Conservation (phyloP, 768 basidiomycete genomes). For the Strobilomyces dryophilus region DNA sequence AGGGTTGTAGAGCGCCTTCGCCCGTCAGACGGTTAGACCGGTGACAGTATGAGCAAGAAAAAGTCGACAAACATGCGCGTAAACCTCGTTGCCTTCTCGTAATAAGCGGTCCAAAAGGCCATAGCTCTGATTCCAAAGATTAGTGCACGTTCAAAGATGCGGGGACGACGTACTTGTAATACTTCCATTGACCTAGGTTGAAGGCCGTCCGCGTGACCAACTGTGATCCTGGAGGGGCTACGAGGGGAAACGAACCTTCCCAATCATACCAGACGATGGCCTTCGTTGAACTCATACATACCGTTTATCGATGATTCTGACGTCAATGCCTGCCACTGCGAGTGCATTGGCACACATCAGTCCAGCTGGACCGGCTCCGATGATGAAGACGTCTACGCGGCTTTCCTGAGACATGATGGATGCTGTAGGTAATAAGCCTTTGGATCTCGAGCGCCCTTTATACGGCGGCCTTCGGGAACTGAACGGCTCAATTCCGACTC, state of each 20-base stretch:
- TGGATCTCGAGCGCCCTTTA: too few species aligned
- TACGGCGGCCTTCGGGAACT: too few species aligned
- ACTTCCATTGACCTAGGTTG: slow-evolving; percentile 55
- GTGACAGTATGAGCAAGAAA: background rate
- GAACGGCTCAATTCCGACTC: too few species aligned
- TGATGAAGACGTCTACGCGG: slow-evolving; percentile 42
- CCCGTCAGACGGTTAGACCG: too few species aligned
- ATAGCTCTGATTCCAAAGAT: slow-evolving; percentile 53
- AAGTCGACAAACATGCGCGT: slow-evolving; percentile 52
- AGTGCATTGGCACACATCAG: slow-evolving; percentile 65
- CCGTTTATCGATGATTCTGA: slow-evolving; percentile 48
- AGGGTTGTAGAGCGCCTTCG: background rate
- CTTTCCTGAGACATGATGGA: slow-evolving; percentile 23
- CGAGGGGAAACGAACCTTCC: background rate
- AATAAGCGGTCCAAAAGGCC: slow-evolving; percentile 31
- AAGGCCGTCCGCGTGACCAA: slow-evolving; percentile 55
- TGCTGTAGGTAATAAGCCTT: background rate
- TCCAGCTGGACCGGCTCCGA: slow-evolving; percentile 51
- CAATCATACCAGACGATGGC: background rate
- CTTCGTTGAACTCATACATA: slow-evolving; percentile 10
- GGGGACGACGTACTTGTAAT: slow-evolving; percentile 35
- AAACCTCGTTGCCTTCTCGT: slow-evolving; percentile 62
- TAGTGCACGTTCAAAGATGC: background rate
- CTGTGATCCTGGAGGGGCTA: slow-evolving; percentile 39
- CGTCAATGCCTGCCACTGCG: slow-evolving; percentile 37